These are phyloP conservation scores for Cenococcum geophilum DNA, from an alignment of 495 filamentous ascomycete genomes.

Conservation along the genomic window DNA sequence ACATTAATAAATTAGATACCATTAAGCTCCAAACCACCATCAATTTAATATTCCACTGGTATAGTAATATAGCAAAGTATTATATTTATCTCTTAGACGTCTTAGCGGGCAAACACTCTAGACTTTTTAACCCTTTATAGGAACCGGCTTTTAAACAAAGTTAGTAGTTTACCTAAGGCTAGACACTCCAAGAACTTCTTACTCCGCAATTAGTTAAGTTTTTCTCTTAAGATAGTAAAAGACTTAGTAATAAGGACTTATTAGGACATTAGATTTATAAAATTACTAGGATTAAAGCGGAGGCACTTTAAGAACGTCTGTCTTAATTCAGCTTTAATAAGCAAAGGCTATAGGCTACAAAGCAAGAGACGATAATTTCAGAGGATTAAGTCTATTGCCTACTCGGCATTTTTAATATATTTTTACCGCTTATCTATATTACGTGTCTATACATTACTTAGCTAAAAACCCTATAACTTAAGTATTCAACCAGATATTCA, in stretches of 20 bases:
- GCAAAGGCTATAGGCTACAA: constrained; percentile 8
- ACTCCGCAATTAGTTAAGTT: background rate
- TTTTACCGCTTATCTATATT: constrained; percentile 5
- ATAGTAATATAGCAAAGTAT: background rate
- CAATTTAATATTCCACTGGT: background rate
- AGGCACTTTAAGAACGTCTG: too few species aligned
- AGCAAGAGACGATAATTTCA: background rate
- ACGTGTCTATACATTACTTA: too few species aligned
- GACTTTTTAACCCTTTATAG: background rate
- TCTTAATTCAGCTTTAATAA: too few species aligned
- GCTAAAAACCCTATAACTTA: too few species aligned
- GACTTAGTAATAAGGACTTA: too few species aligned
- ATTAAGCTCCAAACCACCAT: background rate
- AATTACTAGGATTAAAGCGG: too few species aligned
- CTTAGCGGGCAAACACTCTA: background rate
- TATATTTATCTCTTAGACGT: background rate
- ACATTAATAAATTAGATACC: background rate
- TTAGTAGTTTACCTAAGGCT: background rate
- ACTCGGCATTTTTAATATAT: constrained; percentile 12
- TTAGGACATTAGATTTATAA: too few species aligned
- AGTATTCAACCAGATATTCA: too few species aligned
- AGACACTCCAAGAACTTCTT: background rate
- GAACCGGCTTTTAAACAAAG: background rate
- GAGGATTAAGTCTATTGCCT: constrained; percentile 16
- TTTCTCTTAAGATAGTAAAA: background rate